Percentiles rank a stretch among this genome's conserved stretches.
phyloP scores from a whole-genome alignment of 768 basidiomycete genomes.

The Leccinellum rugosiceps region DNA sequence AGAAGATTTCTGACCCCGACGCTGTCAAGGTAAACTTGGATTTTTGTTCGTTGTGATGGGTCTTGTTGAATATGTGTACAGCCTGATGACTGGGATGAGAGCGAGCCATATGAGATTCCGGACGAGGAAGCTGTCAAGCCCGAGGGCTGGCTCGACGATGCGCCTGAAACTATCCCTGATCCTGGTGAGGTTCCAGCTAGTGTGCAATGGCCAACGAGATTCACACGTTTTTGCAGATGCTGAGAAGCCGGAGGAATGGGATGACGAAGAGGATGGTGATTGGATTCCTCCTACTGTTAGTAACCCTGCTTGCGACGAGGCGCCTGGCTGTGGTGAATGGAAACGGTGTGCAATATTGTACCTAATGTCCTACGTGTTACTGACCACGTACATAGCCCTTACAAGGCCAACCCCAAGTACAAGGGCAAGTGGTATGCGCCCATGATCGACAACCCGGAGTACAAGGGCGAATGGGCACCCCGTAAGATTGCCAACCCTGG shows the following conservation, averaged over 20 bases:
- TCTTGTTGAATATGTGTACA: background rate
- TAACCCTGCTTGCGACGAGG: slow-evolving; percentile 89
- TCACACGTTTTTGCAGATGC: slow-evolving; percentile 46
- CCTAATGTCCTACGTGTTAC: background rate
- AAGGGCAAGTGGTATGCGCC: slow-evolving; percentile 99
- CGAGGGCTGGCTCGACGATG: slow-evolving; percentile 93
- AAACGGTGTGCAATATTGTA: slow-evolving; percentile 47
- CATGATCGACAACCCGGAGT: slow-evolving; percentile 93
- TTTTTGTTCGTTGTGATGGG: background rate
- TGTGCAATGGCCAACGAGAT: background rate
- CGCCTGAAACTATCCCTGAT: slow-evolving; percentile 76
- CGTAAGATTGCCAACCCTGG: slow-evolving; percentile 87
- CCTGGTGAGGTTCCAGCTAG: slow-evolving; percentile 54
- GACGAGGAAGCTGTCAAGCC: slow-evolving; percentile 89
- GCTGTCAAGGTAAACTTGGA: slow-evolving; percentile 63
- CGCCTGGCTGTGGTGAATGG: slow-evolving; percentile 95
- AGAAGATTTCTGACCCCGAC: slow-evolving; percentile 80
- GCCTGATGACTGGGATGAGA: slow-evolving; percentile 99
- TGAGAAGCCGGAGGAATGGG: slow-evolving; percentile 98
- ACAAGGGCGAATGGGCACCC: slow-evolving; percentile 94
- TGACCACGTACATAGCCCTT: slow-evolving; percentile 46
- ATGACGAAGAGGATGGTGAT: slow-evolving; percentile 98
- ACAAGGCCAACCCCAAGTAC: slow-evolving; percentile 89
- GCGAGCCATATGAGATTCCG: slow-evolving; percentile 85
- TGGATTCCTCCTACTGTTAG: slow-evolving; percentile 89